These are phyloP conservation scores for Kazachstania martiniae DNA, from an alignment of 805 yeast genomes.

Conservation along the genomic window DNA sequence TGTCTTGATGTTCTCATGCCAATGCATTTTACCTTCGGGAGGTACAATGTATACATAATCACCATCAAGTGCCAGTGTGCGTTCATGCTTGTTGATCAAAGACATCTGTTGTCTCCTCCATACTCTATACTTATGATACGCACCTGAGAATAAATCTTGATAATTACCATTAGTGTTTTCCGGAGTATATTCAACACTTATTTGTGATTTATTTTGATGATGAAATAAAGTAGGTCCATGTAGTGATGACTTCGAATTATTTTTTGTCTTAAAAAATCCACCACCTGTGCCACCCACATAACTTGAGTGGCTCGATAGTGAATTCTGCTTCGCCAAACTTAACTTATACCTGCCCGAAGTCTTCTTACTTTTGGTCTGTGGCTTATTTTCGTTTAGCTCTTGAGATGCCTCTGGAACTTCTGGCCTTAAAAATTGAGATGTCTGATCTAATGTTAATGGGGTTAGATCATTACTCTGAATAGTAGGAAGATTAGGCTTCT, in stretches of 20 bases:
- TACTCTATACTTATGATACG: constrained; percentile 76
- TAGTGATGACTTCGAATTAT: constrained; percentile 26
- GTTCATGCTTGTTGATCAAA: constrained; percentile 61
- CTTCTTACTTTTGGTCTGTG: constrained; percentile 8
- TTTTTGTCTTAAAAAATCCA: constrained; percentile 27
- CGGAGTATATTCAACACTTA: constrained; percentile 6
- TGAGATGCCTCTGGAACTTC: constrained; percentile 1
- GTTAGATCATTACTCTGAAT: constrained; percentile 27
- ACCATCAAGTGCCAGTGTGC: constrained; percentile 85
- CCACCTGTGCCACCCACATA: constrained; percentile 6
- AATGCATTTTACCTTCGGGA: constrained; percentile 69
- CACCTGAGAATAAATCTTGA: constrained; percentile 33
- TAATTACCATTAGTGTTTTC: constrained; percentile 12
- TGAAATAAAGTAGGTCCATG: constrained; percentile 14
- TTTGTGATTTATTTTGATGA: constrained; percentile 7
- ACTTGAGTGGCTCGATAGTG: constrained; percentile 9
- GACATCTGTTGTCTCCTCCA: constrained; percentile 85
- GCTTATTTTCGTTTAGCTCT: constrained; percentile 3
- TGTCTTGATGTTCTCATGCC: constrained; percentile 71
- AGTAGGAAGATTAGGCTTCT: constrained; percentile 24
- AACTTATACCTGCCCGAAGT: constrained; percentile 15
- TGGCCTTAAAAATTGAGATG: constrained; percentile 14
- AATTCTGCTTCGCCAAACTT: constrained; percentile 11
- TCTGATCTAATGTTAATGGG: constrained; percentile 23
- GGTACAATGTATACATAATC: constrained; percentile 73